phyloP scores from a whole-genome alignment of 139 green algal genomes.

The Mesotaenium endlicherianum region DNA sequence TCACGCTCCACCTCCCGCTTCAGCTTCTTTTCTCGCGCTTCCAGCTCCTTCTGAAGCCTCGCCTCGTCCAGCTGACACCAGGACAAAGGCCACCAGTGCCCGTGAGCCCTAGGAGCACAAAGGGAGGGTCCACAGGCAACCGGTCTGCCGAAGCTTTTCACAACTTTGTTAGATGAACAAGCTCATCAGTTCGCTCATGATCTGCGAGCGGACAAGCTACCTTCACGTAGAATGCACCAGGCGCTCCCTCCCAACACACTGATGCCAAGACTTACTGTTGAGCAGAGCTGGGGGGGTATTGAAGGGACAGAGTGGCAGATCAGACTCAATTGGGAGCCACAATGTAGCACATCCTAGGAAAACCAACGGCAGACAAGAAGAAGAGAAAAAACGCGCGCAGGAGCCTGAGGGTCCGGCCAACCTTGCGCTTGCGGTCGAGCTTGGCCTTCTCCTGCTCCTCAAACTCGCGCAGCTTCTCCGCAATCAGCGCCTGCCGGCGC shows the following conservation, averaged over 20 bases:
- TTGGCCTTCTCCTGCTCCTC: slow-evolving; percentile 6
- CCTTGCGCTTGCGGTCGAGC: slow-evolving; percentile 15
- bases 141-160: neutral
- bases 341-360: neutral
- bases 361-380: neutral
- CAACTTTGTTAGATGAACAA: neutral
- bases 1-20: slow-evolving; percentile 33
- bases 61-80: slow-evolving; percentile 32
- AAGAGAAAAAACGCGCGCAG: neutral
- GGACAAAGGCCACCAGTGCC: too few relatives aligned
- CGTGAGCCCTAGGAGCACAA: too few relatives aligned
- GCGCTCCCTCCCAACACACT: neutral
- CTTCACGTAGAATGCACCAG: neutral
- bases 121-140: too few relatives aligned
- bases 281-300: neutral
- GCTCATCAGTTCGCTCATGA: neutral
- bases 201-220: neutral
- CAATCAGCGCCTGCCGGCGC: neutral
- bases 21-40: slow-evolving; percentile 10
- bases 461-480: slow-evolving; percentile 19
- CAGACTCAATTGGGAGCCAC: neutral
- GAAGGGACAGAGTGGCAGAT: neutral
- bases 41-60: slow-evolving; percentile 34
- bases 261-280: neutral
- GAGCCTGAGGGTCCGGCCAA: neutral